These are phyloP conservation scores for Calonectria ilicicola DNA, from an alignment of 2,329 filamentous ascomycete species.

Conservation along the genomic window DNA sequence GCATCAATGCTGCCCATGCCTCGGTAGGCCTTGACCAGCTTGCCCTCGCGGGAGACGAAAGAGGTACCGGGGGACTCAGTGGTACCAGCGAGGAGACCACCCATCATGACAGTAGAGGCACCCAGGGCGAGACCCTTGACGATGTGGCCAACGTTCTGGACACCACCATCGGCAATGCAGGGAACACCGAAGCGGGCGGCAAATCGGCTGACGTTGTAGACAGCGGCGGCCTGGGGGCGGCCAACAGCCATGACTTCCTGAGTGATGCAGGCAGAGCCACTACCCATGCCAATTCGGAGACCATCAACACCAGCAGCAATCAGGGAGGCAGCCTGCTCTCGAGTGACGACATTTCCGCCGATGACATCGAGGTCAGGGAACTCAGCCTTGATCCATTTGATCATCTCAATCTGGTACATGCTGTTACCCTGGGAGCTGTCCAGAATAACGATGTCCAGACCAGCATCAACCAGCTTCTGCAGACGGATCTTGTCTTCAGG, in stretches of 20 bases:
- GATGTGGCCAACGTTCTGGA: constrained; percentile 98
- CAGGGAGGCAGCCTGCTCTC: constrained; percentile 91
- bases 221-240: constrained; percentile 92
- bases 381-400: constrained; percentile 92
- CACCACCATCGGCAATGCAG: constrained; percentile 96
- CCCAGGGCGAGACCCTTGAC: constrained; percentile 97
- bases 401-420: constrained; percentile 99
- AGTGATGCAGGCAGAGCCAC: constrained; percentile 97
- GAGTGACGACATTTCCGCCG: constrained; percentile 97
- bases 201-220: constrained; percentile 90
- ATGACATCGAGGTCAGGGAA: constrained; percentile 93
- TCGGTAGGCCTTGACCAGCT: constrained; percentile 98
- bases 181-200: constrained; percentile 94
- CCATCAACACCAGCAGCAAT: constrained; percentile 97
- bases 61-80: constrained; percentile 98
- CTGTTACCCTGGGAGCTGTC: constrained; percentile 98
- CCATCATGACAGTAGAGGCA: constrained; percentile 99
- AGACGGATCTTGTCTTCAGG: constrained; percentile 92
- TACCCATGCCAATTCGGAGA: constrained; percentile 98
- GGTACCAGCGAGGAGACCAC: constrained; percentile 94
- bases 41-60: constrained; percentile 94
- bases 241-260: constrained; percentile 99
- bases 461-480: constrained; percentile 90
- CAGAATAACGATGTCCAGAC: constrained; percentile 93
- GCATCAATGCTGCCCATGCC: constrained; percentile 99